Base-by-base conservation (phyloP, 495 filamentous ascomycete genomes). In the Penicillium verhagenii region DNA sequence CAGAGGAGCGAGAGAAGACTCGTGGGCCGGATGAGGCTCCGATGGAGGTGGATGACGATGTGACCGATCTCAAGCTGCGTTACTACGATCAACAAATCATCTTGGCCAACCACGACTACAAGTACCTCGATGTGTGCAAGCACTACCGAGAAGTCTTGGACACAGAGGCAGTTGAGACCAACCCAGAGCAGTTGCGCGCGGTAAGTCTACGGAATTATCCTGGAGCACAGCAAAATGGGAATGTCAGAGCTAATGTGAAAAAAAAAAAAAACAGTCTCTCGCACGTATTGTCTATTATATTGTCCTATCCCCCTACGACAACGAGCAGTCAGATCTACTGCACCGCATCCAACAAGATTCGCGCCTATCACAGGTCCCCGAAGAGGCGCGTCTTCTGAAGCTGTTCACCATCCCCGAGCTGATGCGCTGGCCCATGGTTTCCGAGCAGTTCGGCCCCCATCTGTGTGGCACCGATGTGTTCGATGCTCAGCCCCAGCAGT, bases 11-110 rank as follows among this genome's bases (percentile, higher is more conserved):
- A 69, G 87, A 86, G 66, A 90, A 89, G 68, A 90, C 85, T 31
- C 72, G 80, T 37, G 75, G 66, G 26, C 77, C 75, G 5, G 91
- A 94, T 61, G 87, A 92, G 63, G 78, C 89, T 18, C 87, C 87
- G 11, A 80, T 88, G 57, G 87, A 87, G 65, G 78, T 85, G 55
- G 84, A 89, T 68, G 91, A 96, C 59, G 94, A 97, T 70, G 90
- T 96, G 47, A 96, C 93, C 18, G 94, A 97, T 70, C 77, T 98
- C 57, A 98, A 98, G 79, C 81, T 98, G 57, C 86, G 84, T 54
- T 98, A 92, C 74, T 98, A 96, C 73, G 91, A 95, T 71, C 94
- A 96, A 69, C 94, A 97, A 68, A 96, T 97, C 63, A 85, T 82
- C 21, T 77, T 97, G 38, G 88, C 94, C 29, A 96, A 97, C 79